Evolutionary conservation across 73 alveolate genomes (phyloP).

Genomic region (Stentor coeruleus): DNA sequence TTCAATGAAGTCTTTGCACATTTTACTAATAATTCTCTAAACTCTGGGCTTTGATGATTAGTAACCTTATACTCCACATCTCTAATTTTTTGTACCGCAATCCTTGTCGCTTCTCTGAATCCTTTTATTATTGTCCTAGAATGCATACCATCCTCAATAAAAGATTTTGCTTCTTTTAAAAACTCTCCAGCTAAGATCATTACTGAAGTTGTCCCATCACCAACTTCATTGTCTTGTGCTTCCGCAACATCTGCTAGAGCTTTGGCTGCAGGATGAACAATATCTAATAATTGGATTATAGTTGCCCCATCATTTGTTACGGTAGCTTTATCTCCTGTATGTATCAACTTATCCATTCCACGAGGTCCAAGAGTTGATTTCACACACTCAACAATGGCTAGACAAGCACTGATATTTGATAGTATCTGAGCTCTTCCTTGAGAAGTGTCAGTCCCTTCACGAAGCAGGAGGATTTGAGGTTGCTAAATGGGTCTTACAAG

Average conservation of each 20-base stretch:
- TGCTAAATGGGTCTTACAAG: slow-evolving; percentile 34
- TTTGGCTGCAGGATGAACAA: slow-evolving; percentile 99
- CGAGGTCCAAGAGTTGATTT: slow-evolving; percentile 93
- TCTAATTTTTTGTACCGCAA: slow-evolving; percentile 63
- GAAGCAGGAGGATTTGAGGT: slow-evolving; percentile 60
- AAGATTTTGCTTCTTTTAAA: slow-evolving; percentile 83
- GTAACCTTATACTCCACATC: slow-evolving; percentile 66
- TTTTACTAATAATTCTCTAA: slow-evolving; percentile 71
- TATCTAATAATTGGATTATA: slow-evolving; percentile 80
- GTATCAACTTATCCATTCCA: slow-evolving; percentile 97
- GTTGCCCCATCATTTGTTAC: slow-evolving; percentile 99
- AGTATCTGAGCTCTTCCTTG: slow-evolving; percentile 69
- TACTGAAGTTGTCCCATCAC: slow-evolving; percentile 98
- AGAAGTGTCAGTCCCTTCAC: slow-evolving; percentile 71
- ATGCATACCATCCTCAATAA: slow-evolving; percentile 95
- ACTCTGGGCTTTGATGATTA: slow-evolving; percentile 28
- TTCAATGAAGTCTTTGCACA: slow-evolving; percentile 87
- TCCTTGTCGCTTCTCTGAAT: slow-evolving; percentile 70
- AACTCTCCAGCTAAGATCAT: slow-evolving; percentile 93
- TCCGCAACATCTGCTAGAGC: slow-evolving; percentile 93
- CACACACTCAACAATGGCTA: slow-evolving; percentile 85
- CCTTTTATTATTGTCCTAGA: slow-evolving; percentile 87
- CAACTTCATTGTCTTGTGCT: slow-evolving; percentile 94
- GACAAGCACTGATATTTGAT: slow-evolving; percentile 80
- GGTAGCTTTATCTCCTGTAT: slow-evolving; percentile 73